Evolutionary conservation across 805 yeast genomes (phyloP), one percentile per base, ranked within the genome.

Genomic region (Debaryomyces prosopidis): DNA sequence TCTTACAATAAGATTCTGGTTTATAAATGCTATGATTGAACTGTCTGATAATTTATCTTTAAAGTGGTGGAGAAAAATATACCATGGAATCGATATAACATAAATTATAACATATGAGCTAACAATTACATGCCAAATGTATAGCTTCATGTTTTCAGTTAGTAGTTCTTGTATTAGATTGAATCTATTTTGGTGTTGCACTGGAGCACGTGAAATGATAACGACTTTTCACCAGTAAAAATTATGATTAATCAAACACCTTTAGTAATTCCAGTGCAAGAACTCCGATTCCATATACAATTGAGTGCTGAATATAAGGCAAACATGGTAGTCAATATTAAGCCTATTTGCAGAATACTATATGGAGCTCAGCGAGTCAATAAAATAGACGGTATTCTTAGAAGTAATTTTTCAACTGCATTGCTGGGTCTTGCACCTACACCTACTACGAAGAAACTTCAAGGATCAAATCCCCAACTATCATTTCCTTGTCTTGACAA

Each of bases 401-500:
- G 33, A n/a, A 14, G 16, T 11, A 32, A 43, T 19, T 37, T 37
- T 31, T 38, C 42, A 27, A 39, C 28, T 20, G 34, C 42, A 1
- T 16, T 28, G 15, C n/a, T 5, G 10, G 33, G 38, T 8, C 36
- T 18, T 26, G 36, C 42, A n/a, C 39, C 40, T 9, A 11, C 33
- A 9, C 31, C 49, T 18, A 16, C 39, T 6, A 23, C 51, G 23
- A 43, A 46, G 31, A 46, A 26, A 30, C 45, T 34, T 14, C 45
- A 40, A 46, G 62, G 61, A n/a, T 73, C 85, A 4, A 83, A 82
- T 51, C 87, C 88, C 1, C 88, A 79, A 47, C 68, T 86, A 74
- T 64, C 84, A 2, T 90, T 90, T 62, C 97, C 97, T 4, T 90
- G 97, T 63, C 71, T 90, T 30, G 97, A 90, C 64, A 82, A 77